These are phyloP conservation scores for Metroxylon sagu DNA, from an alignment of 176 grass and related monocot genomes.

Conservation along the genomic window DNA sequence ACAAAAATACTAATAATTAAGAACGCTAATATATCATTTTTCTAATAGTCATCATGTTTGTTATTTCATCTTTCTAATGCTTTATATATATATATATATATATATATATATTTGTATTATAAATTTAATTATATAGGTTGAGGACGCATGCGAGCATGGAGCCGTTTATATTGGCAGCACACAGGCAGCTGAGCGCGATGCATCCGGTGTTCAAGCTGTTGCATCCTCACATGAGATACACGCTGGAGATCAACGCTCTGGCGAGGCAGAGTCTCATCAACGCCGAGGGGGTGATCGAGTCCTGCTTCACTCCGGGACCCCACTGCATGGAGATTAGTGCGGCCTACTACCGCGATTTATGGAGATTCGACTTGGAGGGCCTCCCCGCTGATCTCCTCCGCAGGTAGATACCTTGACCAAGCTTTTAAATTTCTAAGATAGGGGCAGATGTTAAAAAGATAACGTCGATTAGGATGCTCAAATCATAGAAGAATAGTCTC, in stretches of 20 bases:
- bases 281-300: slow-evolving; percentile 84
- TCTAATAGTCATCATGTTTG: too few species aligned
- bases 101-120: too few species aligned
- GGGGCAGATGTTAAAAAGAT: too few species aligned
- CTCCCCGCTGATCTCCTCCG: slow-evolving; percentile 84
- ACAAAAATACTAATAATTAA: too few species aligned
- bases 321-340: slow-evolving; percentile 72
- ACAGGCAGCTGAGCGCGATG: slow-evolving; percentile 78
- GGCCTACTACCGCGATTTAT: slow-evolving; percentile 54
- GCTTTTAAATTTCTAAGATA: too few species aligned
- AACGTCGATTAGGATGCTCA: too few species aligned
- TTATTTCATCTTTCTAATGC: too few species aligned
- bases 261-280: slow-evolving; percentile 93
- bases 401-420: slow-evolving; percentile 29
- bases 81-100: too few species aligned
- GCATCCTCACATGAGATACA: slow-evolving; percentile 90
- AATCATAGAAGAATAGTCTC: too few species aligned
- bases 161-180: slow-evolving; percentile 89
- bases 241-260: slow-evolving; percentile 90
- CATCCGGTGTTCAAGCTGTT: slow-evolving; percentile 93
- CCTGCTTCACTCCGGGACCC: slow-evolving; percentile 85
- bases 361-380: slow-evolving; percentile 78
- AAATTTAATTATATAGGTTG: slow-evolving; percentile 40
- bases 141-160: slow-evolving; percentile 89
- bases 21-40: too few species aligned